A percentile compares a stretch with the other conserved stretches of the same genome.
Conservation (phyloP, 805 yeast species). For the Dipodascopsis uninucleata region DNA sequence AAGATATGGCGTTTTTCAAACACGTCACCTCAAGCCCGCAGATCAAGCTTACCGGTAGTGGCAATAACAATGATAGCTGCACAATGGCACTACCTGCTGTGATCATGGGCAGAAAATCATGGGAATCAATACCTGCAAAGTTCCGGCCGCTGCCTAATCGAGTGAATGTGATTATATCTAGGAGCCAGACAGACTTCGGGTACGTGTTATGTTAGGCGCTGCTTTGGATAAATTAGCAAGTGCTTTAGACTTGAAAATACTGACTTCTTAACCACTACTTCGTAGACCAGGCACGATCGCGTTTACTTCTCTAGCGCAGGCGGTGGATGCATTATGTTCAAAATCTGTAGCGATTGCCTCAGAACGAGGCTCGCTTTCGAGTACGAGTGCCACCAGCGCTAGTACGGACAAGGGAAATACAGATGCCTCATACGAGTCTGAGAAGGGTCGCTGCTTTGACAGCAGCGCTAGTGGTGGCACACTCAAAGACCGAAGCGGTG, state of each 20-base stretch:
- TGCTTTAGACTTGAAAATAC: no score
- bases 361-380: no score
- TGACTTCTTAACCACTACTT: not conserved
- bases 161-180: slow-evolving; percentile 69
- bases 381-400: no score
- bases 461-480: no score
- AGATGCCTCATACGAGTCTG: no score
- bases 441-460: no score
- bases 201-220: no score
- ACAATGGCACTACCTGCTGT: slow-evolving; percentile 57
- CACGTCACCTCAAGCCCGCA: slow-evolving; percentile 56
- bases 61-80: slow-evolving; percentile 25
- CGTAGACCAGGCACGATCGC: slow-evolving; percentile 11
- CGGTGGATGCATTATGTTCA: slow-evolving; percentile 9
- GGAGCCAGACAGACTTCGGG: slow-evolving; percentile 35
- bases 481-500: no score
- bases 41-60: slow-evolving; percentile 34
- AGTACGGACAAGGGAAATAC: no score
- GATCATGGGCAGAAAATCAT: slow-evolving; percentile 92
- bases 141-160: slow-evolving; percentile 81
- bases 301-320: slow-evolving; percentile 11
- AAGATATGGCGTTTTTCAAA: slow-evolving; percentile 82
- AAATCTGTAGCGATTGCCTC: not conserved
- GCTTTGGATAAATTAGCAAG: no score
- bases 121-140: slow-evolving; percentile 85